phyloP scores from a whole-genome alignment of 257 asterid genomes.

The Solanum rostratum region DNA sequence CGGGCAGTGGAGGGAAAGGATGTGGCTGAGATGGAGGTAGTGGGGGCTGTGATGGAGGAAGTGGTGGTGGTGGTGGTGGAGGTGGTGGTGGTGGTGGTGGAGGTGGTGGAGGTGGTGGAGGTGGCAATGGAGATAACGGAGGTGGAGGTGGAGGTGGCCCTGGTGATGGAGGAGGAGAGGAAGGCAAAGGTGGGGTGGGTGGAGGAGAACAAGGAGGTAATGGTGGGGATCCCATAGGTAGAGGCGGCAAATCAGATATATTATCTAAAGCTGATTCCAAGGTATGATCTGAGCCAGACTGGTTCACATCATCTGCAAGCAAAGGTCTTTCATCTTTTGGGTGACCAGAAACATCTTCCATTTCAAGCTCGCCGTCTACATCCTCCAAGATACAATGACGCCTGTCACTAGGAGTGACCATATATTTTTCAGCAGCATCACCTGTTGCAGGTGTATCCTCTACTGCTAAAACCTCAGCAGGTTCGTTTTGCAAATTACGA shows the following conservation, averaged over 20 bases:
- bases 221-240: constrained; percentile 87
- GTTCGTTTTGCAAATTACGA: constrained; percentile 25
- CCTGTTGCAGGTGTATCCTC: constrained; percentile 34
- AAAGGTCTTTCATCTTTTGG: constrained; percentile 48
- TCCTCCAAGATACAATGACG: constrained; percentile 81
- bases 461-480: constrained; percentile 28
- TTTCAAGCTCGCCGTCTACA: constrained; percentile 97
- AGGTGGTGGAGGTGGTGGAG: constrained; percentile 64
- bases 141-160: constrained; percentile 31
- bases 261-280: constrained; percentile 27
- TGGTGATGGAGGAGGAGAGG: constrained; percentile 57
- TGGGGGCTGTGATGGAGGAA: constrained; percentile 25
- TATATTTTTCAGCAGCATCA: constrained; percentile 37
- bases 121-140: constrained; percentile 30
- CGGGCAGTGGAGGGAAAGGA: constrained; percentile 37
- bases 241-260: constrained; percentile 32
- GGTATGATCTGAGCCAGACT: constrained; percentile 14
- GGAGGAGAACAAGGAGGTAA: constrained; percentile 81
- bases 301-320: constrained; percentile 12
- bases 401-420: constrained; percentile 64
- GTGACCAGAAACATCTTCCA: constrained; percentile 93
- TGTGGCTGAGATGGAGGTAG: constrained; percentile 32
- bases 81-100: constrained; percentile 30
- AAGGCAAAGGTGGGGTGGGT: constrained; percentile 73
- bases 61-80: constrained; percentile 22